Evolutionary conservation across 2,329 filamentous ascomycete species (phyloP).

Genomic region (Botrytis galanthina): DNA sequence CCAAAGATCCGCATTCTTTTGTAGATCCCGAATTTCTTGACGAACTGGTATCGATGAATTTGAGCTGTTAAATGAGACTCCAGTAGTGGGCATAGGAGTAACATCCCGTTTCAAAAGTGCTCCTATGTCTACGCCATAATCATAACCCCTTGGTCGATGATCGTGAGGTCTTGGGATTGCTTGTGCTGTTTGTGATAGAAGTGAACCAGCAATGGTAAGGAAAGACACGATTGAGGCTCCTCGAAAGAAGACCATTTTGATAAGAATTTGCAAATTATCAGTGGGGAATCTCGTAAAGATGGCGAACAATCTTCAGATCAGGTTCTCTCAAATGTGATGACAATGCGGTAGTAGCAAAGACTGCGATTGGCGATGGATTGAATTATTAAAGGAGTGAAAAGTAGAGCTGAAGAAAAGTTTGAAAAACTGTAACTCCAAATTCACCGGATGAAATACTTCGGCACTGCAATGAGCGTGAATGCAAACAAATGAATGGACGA

Average conservation of each 20-base stretch:
- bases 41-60: constrained; percentile 30
- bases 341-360: neutral
- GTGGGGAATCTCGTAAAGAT: neutral
- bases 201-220: neutral
- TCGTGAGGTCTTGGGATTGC: neutral
- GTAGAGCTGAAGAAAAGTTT: neutral
- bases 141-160: constrained; percentile 23
- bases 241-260: constrained; percentile 2
- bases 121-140: constrained; percentile 27
- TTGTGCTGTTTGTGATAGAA: constrained; percentile 6
- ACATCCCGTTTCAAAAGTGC: constrained; percentile 26
- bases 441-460: neutral
- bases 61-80: constrained; percentile 22
- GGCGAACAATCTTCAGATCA: no score
- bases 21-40: constrained; percentile 32
- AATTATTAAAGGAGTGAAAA: neutral
- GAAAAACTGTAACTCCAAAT: neutral
- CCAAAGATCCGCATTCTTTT: constrained; percentile 32
- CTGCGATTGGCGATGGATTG: neutral
- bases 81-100: constrained; percentile 11
- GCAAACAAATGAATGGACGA: constrained; percentile 12
- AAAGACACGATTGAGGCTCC: neutral
- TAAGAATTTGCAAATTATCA: neutral
- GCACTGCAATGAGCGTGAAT: neutral
- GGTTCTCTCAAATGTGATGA: no score